Base-by-base conservation (phyloP, 1,284 basidiomycete species). In the Rhodotorula sp. region DNA sequence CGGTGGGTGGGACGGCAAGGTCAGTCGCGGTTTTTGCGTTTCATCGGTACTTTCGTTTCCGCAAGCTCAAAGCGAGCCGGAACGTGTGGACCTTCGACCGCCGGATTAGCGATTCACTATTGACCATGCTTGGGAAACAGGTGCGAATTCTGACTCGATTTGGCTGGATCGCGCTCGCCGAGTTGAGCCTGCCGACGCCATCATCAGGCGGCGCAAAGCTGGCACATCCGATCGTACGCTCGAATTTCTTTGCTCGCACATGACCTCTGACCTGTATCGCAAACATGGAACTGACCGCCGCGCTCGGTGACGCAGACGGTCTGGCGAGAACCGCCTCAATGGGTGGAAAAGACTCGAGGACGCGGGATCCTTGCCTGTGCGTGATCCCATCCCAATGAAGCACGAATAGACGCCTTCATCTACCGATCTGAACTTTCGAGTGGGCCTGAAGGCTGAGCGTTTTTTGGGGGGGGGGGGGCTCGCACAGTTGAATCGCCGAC, bases 1-100 rank as follows among this genome's bases (percentile, higher is more conserved):
- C 0, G 81, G 80, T 5, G 81, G 80, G 3, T 81, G 78, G 58
- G 80, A 81, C 62, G 80, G 79, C 23, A 76, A 73, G 58, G 79
- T 81, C 51, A 51, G 76, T 60, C 43, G 12, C 23, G 39, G 39
- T 12, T 43, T 43, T 43, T 43, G 39, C 39, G 39, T 43, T 43
- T 43, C 39, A 7, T 12, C 10, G 39, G 39, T 43, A 43, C 39
- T 43, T 12, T 43, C 39, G 20, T 15, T 23, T 48, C 26, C 48
- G 23, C 29, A 12, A 43, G 39, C 39, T 43, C 39, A 14, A 43
- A 12, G 39, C 10, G 10, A 10, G 39, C 10, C 39, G 39, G 10
- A 14, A 43, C 12, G 34, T 43, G 12, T 43, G 39, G 8, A 43
- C 39, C 39, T 43, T 1, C 39, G 12, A 43, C 1, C 5, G 7